Percentiles rank a stretch among this genome's conserved stretches.
Evolutionary conservation across 2,329 filamentous ascomycete species (phyloP).

Genomic region (Fonsecaea pedrosoi): DNA sequence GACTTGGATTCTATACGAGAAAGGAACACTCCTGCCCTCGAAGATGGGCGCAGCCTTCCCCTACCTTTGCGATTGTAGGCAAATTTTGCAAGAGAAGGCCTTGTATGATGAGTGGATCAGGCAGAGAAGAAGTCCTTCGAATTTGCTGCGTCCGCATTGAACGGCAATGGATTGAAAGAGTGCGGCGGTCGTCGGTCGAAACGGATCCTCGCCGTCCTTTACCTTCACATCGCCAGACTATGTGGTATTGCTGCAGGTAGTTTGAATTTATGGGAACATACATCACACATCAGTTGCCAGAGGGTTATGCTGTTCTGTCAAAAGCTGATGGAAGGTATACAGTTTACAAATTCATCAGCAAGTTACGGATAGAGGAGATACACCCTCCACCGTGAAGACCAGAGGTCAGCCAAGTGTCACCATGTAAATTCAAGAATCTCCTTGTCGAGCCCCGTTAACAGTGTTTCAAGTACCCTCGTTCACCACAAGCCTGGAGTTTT

Average conservation of each 20-base stretch:
- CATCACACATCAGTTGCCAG: too few species aligned
- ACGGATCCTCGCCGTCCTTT: too few species aligned
- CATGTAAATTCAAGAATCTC: background rate
- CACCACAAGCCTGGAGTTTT: background rate
- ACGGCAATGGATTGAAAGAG: too few species aligned
- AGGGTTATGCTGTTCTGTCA: background rate
- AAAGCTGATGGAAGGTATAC: background rate
- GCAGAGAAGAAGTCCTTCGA: background rate
- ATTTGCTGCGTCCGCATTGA: background rate
- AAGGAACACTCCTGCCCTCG: background rate
- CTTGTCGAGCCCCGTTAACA: background rate
- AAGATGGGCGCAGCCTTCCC: background rate
- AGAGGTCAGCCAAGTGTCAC: background rate
- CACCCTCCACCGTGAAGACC: background rate
- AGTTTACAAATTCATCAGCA: background rate
- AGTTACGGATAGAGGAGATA: background rate
- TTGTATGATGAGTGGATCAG: background rate
- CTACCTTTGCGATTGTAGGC: background rate
- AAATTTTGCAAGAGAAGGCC: background rate
- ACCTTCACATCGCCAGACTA: too few species aligned
- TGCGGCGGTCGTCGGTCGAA: too few species aligned
- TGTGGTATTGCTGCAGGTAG: too few species aligned
- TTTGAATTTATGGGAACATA: too few species aligned
- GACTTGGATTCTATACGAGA: background rate
- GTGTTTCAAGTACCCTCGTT: background rate